A percentile compares a stretch with the other conserved stretches of the same genome.
Conservation (phyloP, 441 rosid species). For the Erodium trifolium region DNA sequence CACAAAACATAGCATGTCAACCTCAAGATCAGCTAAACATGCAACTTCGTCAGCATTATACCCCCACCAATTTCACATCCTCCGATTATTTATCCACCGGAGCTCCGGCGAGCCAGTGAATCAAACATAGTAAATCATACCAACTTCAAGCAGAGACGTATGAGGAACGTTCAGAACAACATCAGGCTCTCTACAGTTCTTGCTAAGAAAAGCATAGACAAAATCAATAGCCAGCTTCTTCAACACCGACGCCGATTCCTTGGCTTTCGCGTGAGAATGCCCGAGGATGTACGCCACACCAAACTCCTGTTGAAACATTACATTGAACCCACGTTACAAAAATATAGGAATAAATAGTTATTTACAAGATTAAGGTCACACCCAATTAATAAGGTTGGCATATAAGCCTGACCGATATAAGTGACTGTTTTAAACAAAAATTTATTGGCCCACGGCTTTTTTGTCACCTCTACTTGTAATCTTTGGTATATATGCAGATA, state of each 20-base stretch:
- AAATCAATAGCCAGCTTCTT: slow-evolving; percentile 74
- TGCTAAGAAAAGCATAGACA: slow-evolving; percentile 77
- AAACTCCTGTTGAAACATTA: slow-evolving; percentile 23
- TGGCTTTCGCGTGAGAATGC: slow-evolving; percentile 80
- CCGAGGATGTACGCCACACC: slow-evolving; percentile 91
- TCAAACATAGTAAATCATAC: slow-evolving; percentile 62
- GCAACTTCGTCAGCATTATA: background rate
- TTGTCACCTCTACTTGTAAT: too few species aligned
- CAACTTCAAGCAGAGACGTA: slow-evolving; percentile 81
- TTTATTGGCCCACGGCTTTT: too few species aligned
- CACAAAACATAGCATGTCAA: background rate
- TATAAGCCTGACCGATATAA: too few species aligned
- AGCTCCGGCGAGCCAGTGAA: background rate
- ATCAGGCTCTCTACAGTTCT: slow-evolving; percentile 92
- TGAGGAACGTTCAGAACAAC: slow-evolving; percentile 95
- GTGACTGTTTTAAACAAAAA: too few species aligned
- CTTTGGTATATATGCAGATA: too few species aligned
- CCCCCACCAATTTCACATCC: background rate
- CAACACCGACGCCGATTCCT: slow-evolving; percentile 74
- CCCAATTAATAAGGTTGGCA: too few species aligned
- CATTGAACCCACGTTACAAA: too few species aligned
- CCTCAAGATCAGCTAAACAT: too few species aligned
- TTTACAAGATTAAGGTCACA: too few species aligned
- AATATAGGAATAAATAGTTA: too few species aligned
- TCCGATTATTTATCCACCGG: background rate